phyloP scores from a whole-genome alignment of 1,139 yeast species.

The Nakaseomyces uthaithaninus region DNA sequence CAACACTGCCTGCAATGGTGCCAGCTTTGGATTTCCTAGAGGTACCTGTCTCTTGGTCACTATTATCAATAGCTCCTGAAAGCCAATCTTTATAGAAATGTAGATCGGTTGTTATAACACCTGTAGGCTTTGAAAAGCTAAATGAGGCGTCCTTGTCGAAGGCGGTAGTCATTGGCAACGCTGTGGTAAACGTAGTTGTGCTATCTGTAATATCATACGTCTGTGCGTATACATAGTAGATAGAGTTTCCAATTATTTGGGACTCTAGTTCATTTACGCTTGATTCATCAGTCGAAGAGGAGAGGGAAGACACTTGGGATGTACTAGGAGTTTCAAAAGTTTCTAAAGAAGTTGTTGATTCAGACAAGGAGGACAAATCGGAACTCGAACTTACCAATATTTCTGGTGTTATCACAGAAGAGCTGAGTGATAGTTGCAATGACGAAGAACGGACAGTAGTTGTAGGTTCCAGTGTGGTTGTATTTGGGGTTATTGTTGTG shows the following conservation, averaged over 20 bases:
- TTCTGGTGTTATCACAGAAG: no score
- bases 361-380: no score
- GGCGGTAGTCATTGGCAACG: constrained; percentile 30
- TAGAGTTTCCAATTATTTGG: constrained; percentile 12
- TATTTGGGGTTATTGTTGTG: no score
- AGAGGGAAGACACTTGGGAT: no score
- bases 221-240: constrained; percentile 34
- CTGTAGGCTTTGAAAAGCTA: constrained; percentile 2
- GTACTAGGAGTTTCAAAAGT: not conserved
- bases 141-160: constrained; percentile 10
- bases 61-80: constrained; percentile 16
- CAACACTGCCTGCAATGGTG: constrained; percentile 17
- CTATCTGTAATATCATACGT: constrained; percentile 37
- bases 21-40: constrained; percentile 11
- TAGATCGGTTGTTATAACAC: constrained; percentile 23
- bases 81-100: constrained; percentile 25
- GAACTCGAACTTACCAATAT: no score
- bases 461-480: no score
- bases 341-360: no score
- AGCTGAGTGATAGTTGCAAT: no score
- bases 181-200: constrained; percentile 35
- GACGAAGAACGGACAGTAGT: no score
- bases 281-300: not conserved
- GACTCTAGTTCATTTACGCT: not conserved
- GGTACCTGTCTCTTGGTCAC: not conserved